Base-by-base conservation (phyloP, 2,329 filamentous ascomycete genomes). In the Arachnomyces sp. region DNA sequence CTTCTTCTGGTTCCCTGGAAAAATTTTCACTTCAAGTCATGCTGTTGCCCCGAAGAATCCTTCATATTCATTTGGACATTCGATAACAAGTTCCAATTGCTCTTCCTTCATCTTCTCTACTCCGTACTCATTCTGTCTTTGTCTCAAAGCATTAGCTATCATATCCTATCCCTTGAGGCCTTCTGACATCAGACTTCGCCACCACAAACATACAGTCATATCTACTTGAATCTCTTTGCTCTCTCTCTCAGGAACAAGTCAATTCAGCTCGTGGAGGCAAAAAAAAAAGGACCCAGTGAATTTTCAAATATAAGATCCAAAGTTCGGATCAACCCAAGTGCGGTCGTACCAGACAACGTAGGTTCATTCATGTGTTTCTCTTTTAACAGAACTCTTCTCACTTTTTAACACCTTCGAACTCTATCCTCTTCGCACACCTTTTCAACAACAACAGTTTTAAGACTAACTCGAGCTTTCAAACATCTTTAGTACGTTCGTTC, bases 41-140 rank as follows among this genome's bases (percentile, higher is more conserved):
- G 39, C 13, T 42, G 28, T n/a, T 31, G 25, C 13, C 33, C 17
- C 28, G 33, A 13, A 31, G 39, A 37, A 42, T 42, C 34, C 29
- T 42, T 31, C 29, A 37, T n/a, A 37, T 37, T 25, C 34, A 37
- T 37, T 34, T 28, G 35, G 39, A 42, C 33, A 37, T 42, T 11
- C 29, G 39, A 37, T 42, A 42, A 35, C 21, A 39, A 39, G 16
- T n/a, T 17, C n/a, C 25, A 31, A 15, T 29, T 34, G 30, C 21
- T 25, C 21, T 25, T 25, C 21, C 21, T 25, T 25, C 16, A 12
- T 39, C 30, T 28, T 28, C 28, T 16, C 12, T n/a, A 34, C 12
- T 2, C 16, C 17, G 18, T 13, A 32, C 37, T 31, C 32, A 3
- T 3, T n/a, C 32, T 34, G 15, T 34, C 15, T 34, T 11, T 15